phyloP scores from a whole-genome alignment of 371 early-diverging fungal species.

The Mycotypha africana region DNA sequence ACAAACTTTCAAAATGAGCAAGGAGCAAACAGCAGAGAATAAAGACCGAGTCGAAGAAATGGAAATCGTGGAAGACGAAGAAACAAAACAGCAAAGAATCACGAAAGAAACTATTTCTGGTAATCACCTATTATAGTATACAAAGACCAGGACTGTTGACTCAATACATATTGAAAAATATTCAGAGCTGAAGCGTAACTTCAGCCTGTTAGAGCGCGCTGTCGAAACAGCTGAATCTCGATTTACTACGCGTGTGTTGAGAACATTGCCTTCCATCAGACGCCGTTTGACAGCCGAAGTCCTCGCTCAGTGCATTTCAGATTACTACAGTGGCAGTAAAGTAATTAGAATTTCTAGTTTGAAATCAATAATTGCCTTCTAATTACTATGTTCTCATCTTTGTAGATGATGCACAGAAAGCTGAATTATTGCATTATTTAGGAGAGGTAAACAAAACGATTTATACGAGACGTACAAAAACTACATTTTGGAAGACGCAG shows the following conservation, averaged over 20 bases:
- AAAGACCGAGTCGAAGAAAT: constrained; percentile 28
- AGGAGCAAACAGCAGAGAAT: constrained; percentile 22
- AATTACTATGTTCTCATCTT: not conserved
- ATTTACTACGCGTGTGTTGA: constrained; percentile 82
- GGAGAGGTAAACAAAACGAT: constrained; percentile 32
- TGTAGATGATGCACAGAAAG: constrained; percentile 31
- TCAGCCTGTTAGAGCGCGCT: constrained; percentile 75
- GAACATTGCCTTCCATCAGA: constrained; percentile 76
- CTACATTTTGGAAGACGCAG: too few relatives aligned
- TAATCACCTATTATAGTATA: constrained; percentile 2
- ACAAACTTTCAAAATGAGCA: too few relatives aligned
- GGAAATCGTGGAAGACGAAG: constrained; percentile 42
- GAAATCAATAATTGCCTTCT: not conserved
- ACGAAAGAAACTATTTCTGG: constrained; percentile 34
- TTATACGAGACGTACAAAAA: too few relatives aligned
- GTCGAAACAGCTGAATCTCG: constrained; percentile 82
- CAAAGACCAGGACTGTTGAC: not conserved
- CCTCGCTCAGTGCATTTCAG: constrained; percentile 57
- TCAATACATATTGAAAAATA: not conserved
- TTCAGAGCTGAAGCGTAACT: constrained; percentile 81
- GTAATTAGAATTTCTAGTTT: not conserved
- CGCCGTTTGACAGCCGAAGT: constrained; percentile 68
- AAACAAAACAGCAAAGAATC: constrained; percentile 32
- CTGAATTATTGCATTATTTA: constrained; percentile 28
- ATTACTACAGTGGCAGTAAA: constrained; percentile 40